Evolutionary conservation across 176 grass and related monocot genomes (phyloP), one percentile per base, ranked within the genome.

Genomic region (Pontederia paniculata): DNA sequence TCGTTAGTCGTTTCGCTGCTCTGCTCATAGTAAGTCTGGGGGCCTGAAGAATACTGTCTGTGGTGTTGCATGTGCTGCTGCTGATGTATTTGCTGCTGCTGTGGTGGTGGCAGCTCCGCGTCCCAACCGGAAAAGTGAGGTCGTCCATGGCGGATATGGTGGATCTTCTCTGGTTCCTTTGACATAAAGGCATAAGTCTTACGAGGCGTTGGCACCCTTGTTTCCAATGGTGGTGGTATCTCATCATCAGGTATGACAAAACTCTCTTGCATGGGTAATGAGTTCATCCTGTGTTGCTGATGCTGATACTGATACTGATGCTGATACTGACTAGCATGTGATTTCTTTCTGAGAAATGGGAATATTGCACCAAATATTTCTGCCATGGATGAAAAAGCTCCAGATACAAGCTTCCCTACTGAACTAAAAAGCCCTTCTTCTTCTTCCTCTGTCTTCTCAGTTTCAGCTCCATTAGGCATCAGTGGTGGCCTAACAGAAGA

Each of bases 1-100:
- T 98, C 94, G 28, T 98, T 93, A n/a, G 83, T 98, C 12, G 83
- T 74, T 58, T 98, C 87, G 0, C 87, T 88, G 72, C 83, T 98
- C 73, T 88, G 77, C 73, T 93, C 75, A 42, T 98, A 93, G 65
- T 78, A 79, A 11, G 94, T 98, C 25, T 80, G 80, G 0, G 94
- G 88, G 22, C 94, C 87, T 12, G 78, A 43, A 0, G 94, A 88
- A 70, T 88, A 84, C 20, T 98, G 94, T 66, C 80, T 81, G 69
- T 98, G 86, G 62, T 93, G 87, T 62, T 98, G 80, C 53, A 98
- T 60, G 53, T 90, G 84, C 44, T 82, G 78, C 31, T 85, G 90
- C 18, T 83, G 77, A 6, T 70, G 93, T 12, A 47, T 61, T 59
- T 81, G 86, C 75, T 77, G 83, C 50, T 70, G 73, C 54, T 63